Percentiles rank a stretch among this genome's conserved stretches.
phyloP scores from a whole-genome alignment of 805 yeast species.

The Candida ulmi region DNA sequence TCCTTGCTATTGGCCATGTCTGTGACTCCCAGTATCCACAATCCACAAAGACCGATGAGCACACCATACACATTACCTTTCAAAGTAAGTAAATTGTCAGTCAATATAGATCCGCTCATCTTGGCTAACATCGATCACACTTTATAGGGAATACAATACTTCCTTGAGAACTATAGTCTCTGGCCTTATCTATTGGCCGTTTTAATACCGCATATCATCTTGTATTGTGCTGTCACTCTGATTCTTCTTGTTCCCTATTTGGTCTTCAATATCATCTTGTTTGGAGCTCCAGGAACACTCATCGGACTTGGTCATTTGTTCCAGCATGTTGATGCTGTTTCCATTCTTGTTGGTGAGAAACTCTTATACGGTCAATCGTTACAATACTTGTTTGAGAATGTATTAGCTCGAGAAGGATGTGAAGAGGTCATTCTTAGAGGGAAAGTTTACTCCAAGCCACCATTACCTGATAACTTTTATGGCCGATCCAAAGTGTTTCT shows the following conservation, averaged over 20 bases:
- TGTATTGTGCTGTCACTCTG: neutral
- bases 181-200: conserved; percentile 3
- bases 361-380: conserved; percentile 44
- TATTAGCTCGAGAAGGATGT: conserved; percentile 38
- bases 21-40: no score
- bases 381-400: conserved; percentile 41
- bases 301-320: conserved; percentile 39
- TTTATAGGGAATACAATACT: conserved; percentile 2
- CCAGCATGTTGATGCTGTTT: conserved; percentile 36
- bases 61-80: neutral
- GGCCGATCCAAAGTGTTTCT: conserved; percentile 16
- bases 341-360: conserved; percentile 36
- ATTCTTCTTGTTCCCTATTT: neutral
- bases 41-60: no score
- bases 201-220: neutral
- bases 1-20: no score
- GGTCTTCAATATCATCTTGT: neutral
- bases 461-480: conserved; percentile 26
- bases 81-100: neutral
- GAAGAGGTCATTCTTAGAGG: conserved; percentile 39
- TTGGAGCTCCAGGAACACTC: conserved; percentile 39
- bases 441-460: conserved; percentile 26
- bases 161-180: neutral
- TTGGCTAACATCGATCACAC: no score
- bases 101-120: no score